phyloP scores from a whole-genome alignment of 305 asterid species.

The Fraxinus sp. region DNA sequence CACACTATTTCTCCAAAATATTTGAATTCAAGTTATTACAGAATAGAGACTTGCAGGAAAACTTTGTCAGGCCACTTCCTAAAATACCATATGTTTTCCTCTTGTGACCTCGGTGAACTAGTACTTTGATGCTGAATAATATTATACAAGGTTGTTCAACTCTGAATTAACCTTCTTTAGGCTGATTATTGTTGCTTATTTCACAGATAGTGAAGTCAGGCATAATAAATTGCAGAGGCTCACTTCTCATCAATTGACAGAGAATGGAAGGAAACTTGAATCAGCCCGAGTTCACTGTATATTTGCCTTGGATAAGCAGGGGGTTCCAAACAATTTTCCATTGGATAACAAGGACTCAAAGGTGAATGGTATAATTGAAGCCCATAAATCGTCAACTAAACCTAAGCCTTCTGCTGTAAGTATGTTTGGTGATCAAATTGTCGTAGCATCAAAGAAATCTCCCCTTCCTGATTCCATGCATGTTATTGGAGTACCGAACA shows the following conservation, averaged over 20 bases:
- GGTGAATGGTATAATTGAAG: constrained; percentile 48
- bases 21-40: not conserved
- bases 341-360: constrained; percentile 32
- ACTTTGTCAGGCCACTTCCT: not conserved
- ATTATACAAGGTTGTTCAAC: constrained; percentile 22
- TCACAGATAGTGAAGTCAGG: constrained; percentile 65
- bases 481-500: constrained; percentile 15
- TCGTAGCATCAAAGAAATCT: constrained; percentile 25
- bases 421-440: constrained; percentile 25
- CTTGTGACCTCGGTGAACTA: constrained; percentile 5
- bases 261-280: constrained; percentile 58
- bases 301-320: constrained; percentile 36
- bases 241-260: constrained; percentile 34
- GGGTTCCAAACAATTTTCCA: constrained; percentile 29
- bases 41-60: not conserved
- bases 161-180: constrained; percentile 24
- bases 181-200: constrained; percentile 39
- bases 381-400: constrained; percentile 32
- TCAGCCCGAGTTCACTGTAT: constrained; percentile 31
- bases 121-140: constrained; percentile 12
- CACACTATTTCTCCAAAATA: not conserved
- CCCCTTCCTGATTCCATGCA: constrained; percentile 17
- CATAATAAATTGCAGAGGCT: constrained; percentile 49
- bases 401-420: constrained; percentile 30
- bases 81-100: constrained; percentile 12